Evolutionary conservation across 116 monocot species (phyloP).

Genomic region (Phalaenopsis hybrid): DNA sequence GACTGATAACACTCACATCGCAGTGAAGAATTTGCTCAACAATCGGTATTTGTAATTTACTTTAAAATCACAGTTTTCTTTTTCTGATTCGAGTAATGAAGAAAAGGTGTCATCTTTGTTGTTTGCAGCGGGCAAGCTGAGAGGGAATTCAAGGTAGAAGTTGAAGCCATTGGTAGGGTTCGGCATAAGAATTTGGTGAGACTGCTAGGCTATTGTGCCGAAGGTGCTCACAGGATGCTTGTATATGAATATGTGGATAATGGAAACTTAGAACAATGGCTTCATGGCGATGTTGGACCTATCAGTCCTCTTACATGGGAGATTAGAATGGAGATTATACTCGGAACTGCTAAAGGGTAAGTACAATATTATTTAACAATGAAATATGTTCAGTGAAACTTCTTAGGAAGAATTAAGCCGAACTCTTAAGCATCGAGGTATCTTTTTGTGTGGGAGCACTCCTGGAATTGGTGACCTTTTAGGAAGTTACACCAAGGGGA

Average conservation of each 20-base stretch:
- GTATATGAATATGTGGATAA: constrained; percentile 90
- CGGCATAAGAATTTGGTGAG: constrained; percentile 87
- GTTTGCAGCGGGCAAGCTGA: constrained; percentile 73
- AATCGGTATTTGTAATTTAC: constrained; percentile 37
- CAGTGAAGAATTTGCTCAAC: constrained; percentile 77
- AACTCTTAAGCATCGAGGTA: too few relatives aligned
- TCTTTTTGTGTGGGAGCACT: too few relatives aligned
- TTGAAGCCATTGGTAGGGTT: constrained; percentile 86
- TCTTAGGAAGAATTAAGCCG: too few relatives aligned
- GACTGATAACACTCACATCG: constrained; percentile 40
- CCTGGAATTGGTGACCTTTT: too few relatives aligned
- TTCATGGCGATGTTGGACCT: constrained; percentile 73
- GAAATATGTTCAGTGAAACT: not conserved
- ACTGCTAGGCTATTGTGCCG: constrained; percentile 77
- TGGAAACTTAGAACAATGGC: constrained; percentile 91
- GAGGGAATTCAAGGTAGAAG: constrained; percentile 93
- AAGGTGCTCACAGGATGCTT: constrained; percentile 85
- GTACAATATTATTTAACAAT: not conserved
- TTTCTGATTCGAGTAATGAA: not conserved
- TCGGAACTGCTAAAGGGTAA: constrained; percentile 90
- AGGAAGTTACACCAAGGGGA: too few relatives aligned
- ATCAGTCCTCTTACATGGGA: constrained; percentile 78
- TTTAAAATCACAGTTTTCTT: too few relatives aligned
- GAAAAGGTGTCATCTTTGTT: not conserved
- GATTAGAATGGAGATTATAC: constrained; percentile 68